Evolutionary conservation across 805 yeast species (phyloP).

Genomic region (Yarrowia deformans): DNA sequence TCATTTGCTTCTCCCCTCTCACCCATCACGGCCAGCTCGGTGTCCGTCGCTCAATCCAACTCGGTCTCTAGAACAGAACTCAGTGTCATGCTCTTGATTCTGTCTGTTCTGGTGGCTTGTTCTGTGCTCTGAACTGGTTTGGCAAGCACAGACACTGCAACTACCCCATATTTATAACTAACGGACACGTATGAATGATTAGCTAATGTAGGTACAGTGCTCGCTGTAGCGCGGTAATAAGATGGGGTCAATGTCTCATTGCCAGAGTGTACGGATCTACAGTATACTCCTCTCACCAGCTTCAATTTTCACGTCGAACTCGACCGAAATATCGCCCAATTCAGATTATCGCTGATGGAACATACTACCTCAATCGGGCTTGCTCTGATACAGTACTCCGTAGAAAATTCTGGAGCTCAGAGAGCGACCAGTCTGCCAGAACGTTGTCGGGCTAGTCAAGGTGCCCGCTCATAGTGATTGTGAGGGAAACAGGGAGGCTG

Average conservation of each 20-base stretch:
- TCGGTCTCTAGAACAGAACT: neutral
- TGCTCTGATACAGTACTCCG: too few relatives aligned
- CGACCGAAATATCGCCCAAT: too few relatives aligned
- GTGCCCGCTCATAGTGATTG: neutral
- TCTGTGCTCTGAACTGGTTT: neutral
- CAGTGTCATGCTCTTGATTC: too few relatives aligned
- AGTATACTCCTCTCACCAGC: too few relatives aligned
- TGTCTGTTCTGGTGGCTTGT: neutral
- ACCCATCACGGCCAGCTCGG: neutral
- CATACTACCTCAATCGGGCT: too few relatives aligned
- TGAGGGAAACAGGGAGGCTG: neutral
- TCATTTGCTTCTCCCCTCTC: neutral
- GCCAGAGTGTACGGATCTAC: too few relatives aligned
- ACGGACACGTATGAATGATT: neutral
- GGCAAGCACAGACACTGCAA: neutral
- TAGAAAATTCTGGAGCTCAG: neutral
- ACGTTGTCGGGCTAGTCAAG: neutral
- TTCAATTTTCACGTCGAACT: too few relatives aligned
- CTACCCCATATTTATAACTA: conserved; percentile 7
- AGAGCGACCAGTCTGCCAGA: neutral
- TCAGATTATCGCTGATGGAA: too few relatives aligned
- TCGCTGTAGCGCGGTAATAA: too few relatives aligned
- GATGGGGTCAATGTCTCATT: too few relatives aligned
- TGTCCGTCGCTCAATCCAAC: neutral
- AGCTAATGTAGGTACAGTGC: too few relatives aligned